Conservation (phyloP, 2,329 filamentous ascomycete species). For the Alternaria burnsii region DNA sequence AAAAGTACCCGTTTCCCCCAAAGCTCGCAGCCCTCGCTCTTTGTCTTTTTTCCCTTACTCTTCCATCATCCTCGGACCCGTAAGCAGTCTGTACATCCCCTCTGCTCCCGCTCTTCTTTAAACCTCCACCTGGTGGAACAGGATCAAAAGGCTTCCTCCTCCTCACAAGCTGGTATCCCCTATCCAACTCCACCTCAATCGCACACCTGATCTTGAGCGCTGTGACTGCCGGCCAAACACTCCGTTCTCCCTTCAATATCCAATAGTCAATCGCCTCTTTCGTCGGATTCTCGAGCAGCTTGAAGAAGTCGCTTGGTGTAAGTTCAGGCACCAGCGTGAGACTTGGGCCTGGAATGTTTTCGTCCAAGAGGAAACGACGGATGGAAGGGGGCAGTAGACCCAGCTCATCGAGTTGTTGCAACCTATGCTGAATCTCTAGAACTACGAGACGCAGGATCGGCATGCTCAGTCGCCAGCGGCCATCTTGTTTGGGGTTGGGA, state of each 20-base stretch:
- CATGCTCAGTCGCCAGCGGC: conserved; percentile 66
- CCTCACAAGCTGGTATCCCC: conserved; percentile 81
- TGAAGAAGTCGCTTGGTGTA: conserved; percentile 74
- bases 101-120: conserved; percentile 37
- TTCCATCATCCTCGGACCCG: conserved; percentile 20
- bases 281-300: conserved; percentile 84
- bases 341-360: conserved; percentile 78
- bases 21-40: conserved; percentile 43
- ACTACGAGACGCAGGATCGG: conserved; percentile 71
- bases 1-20: conserved; percentile 24
- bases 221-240: conserved; percentile 88
- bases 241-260: conserved; percentile 84
- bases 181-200: conserved; percentile 86
- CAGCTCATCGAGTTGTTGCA: conserved; percentile 81
- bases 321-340: conserved; percentile 86
- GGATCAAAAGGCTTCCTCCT: conserved; percentile 58
- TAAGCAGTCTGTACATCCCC: conserved; percentile 26
- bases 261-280: conserved; percentile 80
- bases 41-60: conserved; percentile 11
- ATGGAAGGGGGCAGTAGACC: conserved; percentile 74
- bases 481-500: conserved; percentile 67
- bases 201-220: conserved; percentile 83
- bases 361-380: conserved; percentile 80
- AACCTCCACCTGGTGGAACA: conserved; percentile 16
- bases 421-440: conserved; percentile 79